A percentile compares a stretch with the other conserved stretches of the same genome.
These are phyloP conservation scores for Collybia mongolica DNA, from an alignment of 768 basidiomycete species.

Conservation along the genomic window DNA sequence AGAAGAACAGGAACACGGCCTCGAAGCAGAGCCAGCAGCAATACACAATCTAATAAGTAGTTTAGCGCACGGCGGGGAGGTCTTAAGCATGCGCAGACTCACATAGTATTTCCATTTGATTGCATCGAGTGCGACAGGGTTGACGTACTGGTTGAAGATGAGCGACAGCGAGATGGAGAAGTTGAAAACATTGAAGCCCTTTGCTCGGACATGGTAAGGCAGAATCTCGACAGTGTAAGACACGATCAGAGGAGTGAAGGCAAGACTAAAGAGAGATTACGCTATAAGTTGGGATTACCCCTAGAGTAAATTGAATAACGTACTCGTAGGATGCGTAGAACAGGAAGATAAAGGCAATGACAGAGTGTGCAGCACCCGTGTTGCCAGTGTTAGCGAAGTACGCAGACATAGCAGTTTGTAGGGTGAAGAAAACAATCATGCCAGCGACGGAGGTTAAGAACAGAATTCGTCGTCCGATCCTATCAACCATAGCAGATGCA, in stretches of 20 bases:
- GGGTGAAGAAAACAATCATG: slow-evolving; percentile 65
- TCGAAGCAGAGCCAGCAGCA: slow-evolving; percentile 70
- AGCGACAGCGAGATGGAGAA: slow-evolving; percentile 75
- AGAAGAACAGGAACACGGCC: slow-evolving; percentile 63
- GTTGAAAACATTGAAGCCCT: slow-evolving; percentile 82
- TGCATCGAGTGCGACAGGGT: slow-evolving; percentile 69
- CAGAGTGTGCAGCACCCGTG: slow-evolving; percentile 55
- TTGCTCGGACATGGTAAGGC: slow-evolving; percentile 79
- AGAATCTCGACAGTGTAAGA: slow-evolving; percentile 89
- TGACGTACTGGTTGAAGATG: slow-evolving; percentile 89
- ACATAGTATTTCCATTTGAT: slow-evolving; percentile 80
- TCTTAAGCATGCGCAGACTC: slow-evolving; percentile 16
- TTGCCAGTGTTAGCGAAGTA: slow-evolving; percentile 44
- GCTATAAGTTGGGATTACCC: background rate
- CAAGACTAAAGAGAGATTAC: slow-evolving; percentile 41
- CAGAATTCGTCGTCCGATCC: slow-evolving; percentile 65
- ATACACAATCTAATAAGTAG: slow-evolving; percentile 53
- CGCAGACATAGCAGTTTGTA: slow-evolving; percentile 69
- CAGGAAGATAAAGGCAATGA: slow-evolving; percentile 84
- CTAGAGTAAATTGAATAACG: slow-evolving; percentile 18
- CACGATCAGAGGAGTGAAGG: slow-evolving; percentile 85
- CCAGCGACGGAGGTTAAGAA: slow-evolving; percentile 59
- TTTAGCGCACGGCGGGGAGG: background rate
- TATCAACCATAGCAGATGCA: slow-evolving; percentile 63
- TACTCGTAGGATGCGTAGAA: slow-evolving; percentile 79